These are phyloP conservation scores for Backusella morwellensis DNA, from an alignment of 192 early-diverging fungal species.

Conservation along the genomic window DNA sequence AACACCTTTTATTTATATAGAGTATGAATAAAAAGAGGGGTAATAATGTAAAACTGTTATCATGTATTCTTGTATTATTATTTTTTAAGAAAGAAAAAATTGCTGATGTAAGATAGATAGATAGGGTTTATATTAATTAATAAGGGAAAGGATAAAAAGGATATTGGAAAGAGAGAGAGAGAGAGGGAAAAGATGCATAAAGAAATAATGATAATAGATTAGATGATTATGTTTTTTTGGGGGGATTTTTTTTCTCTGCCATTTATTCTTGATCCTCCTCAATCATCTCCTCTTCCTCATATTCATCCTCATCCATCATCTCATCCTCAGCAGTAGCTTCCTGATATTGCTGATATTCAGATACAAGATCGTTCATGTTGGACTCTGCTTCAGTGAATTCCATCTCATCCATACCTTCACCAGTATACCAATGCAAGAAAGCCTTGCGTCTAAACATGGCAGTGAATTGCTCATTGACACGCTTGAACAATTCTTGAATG, in stretches of 20 bases:
- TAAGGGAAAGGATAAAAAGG: background rate
- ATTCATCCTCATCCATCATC: conserved; percentile 13
- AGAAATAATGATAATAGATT: background rate
- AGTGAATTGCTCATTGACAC: conserved; percentile 87
- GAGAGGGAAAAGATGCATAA: background rate
- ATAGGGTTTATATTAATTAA: background rate
- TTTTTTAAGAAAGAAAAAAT: background rate
- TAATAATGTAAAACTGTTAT: background rate
- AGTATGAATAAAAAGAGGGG: background rate
- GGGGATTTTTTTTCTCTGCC: background rate
- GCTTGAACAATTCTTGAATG: conserved; percentile 92
- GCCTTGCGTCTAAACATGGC: conserved; percentile 92
- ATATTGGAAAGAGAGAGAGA: background rate
- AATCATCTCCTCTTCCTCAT: conserved; percentile 6
- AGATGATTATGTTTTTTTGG: background rate
- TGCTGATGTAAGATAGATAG: background rate
- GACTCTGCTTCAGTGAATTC: conserved; percentile 82
- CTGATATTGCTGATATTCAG: conserved; percentile 40
- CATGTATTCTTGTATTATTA: background rate
- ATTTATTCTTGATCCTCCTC: background rate
- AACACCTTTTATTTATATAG: background rate
- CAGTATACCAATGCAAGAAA: conserved; percentile 96
- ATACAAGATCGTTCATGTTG: conserved; percentile 41
- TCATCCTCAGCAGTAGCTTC: conserved; percentile 32
- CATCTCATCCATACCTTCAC: conserved; percentile 96